These are phyloP conservation scores for Tolypocladium guangdongense DNA, from an alignment of 2,329 filamentous ascomycete genomes.

Conservation along the genomic window DNA sequence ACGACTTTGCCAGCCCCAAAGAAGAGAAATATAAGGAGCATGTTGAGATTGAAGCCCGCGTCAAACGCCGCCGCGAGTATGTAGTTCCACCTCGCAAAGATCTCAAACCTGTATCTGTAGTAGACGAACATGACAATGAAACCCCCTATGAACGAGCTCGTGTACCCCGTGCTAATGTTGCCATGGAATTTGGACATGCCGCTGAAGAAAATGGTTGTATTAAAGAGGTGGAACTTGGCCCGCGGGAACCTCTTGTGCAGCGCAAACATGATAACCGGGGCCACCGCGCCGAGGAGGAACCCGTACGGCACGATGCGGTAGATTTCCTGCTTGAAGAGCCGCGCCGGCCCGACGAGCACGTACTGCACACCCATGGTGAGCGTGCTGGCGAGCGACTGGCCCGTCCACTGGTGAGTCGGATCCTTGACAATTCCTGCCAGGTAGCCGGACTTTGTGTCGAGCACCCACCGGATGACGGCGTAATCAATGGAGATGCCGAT, in stretches of 20 bases:
- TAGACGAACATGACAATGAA: slow-evolving; percentile 50
- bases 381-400: slow-evolving; percentile 37
- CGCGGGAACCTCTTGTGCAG: slow-evolving; percentile 42
- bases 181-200: slow-evolving; percentile 46
- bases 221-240: slow-evolving; percentile 45
- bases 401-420: slow-evolving; percentile 51
- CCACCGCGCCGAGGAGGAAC: slow-evolving; percentile 37
- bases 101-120: slow-evolving; percentile 41
- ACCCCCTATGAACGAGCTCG: slow-evolving; percentile 45
- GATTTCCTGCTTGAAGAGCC: slow-evolving; percentile 36
- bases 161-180: slow-evolving; percentile 49
- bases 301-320: slow-evolving; percentile 40
- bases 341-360: slow-evolving; percentile 41
- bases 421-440: slow-evolving; percentile 38
- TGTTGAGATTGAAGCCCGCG: slow-evolving; percentile 50
- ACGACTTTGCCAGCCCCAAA: slow-evolving; percentile 46
- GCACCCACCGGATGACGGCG: slow-evolving; percentile 47
- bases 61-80: slow-evolving; percentile 51
- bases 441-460: slow-evolving; percentile 45
- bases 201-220: slow-evolving; percentile 51
- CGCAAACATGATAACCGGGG: slow-evolving; percentile 35
- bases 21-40: slow-evolving; percentile 49
- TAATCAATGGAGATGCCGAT: slow-evolving; percentile 52
- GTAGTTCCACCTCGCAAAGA: slow-evolving; percentile 52
- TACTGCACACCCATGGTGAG: slow-evolving; percentile 49